Base-by-base conservation (phyloP, 164 flowering plant genomes). In the Malania oleifera region DNA sequence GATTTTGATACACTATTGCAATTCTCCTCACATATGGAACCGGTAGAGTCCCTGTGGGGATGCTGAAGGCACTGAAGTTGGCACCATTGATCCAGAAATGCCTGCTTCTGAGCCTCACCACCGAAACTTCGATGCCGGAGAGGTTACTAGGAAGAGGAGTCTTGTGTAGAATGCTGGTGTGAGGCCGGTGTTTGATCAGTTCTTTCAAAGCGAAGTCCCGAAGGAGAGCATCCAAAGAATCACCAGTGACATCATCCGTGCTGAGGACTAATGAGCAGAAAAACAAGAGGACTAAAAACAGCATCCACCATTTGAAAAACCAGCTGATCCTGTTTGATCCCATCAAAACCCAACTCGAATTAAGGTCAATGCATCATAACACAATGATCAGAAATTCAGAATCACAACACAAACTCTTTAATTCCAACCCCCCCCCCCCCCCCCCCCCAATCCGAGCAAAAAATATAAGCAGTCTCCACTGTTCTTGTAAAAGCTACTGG, bases 81-180 rank as follows among this genome's bases (percentile, higher is more conserved):
- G 79, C 82, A 20, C 89, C 95, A 45, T 56, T 64, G 48, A 45
- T 62, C 82, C 82, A 84, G 34, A 84, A 64, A 39, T 77, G 74
- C 52, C 72, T 52, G 71, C 79, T 80, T 63, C 82, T 61, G n/a
- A 82, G 68, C 52, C 81, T 61, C 0, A 75, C 72, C 1, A 70
- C 69, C 0, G 79, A 75, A 18, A 77, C 79, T 23, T 73, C 69
- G 19, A 84, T 67, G 39, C 88, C 82, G 0, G 86, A 72, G 3
- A 82, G 46, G 54, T 77, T 76, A 0, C 69, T 52, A 3, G 86
- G 93, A 23, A 79, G 70, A 1, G 56, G 39, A 3, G 75, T 76
- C 9, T 58, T 54, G 71, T 82, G 76, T 0, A 80, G 65, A 17
- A 54, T 35, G 7, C 85, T 82, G 0, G 89, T 73, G 41, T 39